Base-by-base conservation (phyloP, 257 asterid species). In the Penstemon eatonii region DNA sequence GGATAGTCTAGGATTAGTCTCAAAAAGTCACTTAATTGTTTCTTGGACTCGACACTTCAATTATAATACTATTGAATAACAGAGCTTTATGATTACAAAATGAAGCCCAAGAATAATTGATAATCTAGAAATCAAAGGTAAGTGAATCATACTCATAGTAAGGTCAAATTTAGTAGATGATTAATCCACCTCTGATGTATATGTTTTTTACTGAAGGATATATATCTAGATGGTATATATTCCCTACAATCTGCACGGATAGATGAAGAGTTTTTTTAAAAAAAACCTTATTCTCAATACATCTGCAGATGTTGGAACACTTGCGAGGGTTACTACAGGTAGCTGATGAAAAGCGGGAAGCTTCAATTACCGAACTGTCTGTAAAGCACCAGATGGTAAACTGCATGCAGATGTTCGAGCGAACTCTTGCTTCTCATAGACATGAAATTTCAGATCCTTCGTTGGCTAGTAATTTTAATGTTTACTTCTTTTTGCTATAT, bases 331-430 rank as follows among this genome's bases (percentile, higher is more conserved):
- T 78, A 69, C 75, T 90, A 77, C 90, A 83, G 83, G 87, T 70
- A 68, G 91, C 96, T 58, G 99, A 93, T 76, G 97, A 93, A 73
- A 93, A 90, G 81, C 80, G 77, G 69, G 88, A 83, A 76, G 81
- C 89, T 80, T 80, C 95, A 71, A 72, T 86, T 44, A 73, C 89
- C 2, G 99, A 93, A 79, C 86, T 90, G 72, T 82, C 95, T 75
- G 71, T 71, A 63, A 90, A 89, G 85, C 96, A 90, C 73, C 92
- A 90, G 81, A 87, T 84, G 95, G 99, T 93, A 76, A 78, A 70
- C 43, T 61, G 63, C 60, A 42, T 73, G 58, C 11, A 5, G 45
- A 67, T 66, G 67, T 61, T 58, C 9, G 36, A 43, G 57, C 62
- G 42, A 63, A 43, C 65, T 58, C 64, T 43, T 64, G 75, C 67